Percentiles rank a stretch among this genome's conserved stretches.
Conservation (phyloP, 805 yeast genomes). For the Alloascoidea africana region DNA sequence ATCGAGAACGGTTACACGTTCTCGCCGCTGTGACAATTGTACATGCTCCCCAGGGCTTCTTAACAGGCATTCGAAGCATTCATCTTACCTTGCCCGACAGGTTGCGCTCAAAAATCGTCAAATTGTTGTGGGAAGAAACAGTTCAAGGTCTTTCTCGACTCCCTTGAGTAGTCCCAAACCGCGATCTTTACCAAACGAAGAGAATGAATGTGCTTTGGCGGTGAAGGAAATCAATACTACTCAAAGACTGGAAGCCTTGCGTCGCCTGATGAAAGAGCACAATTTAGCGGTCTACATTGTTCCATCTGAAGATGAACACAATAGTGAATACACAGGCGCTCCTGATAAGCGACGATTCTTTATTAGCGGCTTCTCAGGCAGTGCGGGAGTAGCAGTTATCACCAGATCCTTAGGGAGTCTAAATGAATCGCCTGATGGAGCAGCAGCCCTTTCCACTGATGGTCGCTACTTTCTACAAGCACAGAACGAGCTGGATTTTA, state of each 20-base stretch:
- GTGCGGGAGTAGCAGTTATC: conserved; percentile 86
- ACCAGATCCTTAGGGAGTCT: conserved; percentile 30
- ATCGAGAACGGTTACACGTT: too few relatives aligned
- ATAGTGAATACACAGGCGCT: conserved; percentile 73
- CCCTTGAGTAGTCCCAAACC: too few relatives aligned
- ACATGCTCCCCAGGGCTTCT: conserved; percentile 75
- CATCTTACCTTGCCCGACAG: conserved; percentile 34
- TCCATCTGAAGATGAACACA: conserved; percentile 89
- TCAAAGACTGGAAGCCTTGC: conserved; percentile 38
- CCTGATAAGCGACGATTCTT: conserved; percentile 75
- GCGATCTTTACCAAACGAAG: too few relatives aligned
- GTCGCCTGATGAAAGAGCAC: conserved; percentile 46
- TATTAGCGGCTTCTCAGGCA: conserved; percentile 78
- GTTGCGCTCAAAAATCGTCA: conserved; percentile 2
- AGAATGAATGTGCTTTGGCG: too few relatives aligned
- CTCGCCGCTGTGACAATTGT: conserved; percentile 44
- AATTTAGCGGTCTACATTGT: conserved; percentile 61
- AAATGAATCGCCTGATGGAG: conserved; percentile 35
- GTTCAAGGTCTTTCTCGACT: too few relatives aligned
- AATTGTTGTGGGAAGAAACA: too few relatives aligned
- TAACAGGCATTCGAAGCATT: conserved; percentile 48
- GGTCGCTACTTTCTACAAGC: conserved; percentile 95
- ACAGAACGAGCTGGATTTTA: conserved; percentile 56
- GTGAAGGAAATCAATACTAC: conserved; percentile 38
- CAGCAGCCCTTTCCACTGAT: conserved; percentile 80